Conservation (phyloP, 2,329 filamentous ascomycete genomes). For the Teratosphaeria gauchensis region DNA sequence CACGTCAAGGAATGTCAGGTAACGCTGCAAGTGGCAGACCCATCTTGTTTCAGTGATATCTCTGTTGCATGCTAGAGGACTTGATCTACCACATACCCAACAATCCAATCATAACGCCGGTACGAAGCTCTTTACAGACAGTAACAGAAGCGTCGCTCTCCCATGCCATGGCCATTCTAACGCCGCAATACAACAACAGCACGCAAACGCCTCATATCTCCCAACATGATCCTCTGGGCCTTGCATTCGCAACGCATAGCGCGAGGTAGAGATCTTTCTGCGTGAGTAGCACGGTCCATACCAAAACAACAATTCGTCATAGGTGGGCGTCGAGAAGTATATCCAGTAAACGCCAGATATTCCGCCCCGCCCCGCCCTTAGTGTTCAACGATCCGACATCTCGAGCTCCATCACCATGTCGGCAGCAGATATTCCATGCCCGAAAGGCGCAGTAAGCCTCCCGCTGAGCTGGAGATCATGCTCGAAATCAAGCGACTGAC, state of each 20-base stretch:
- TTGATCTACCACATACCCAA: slow-evolving; percentile 2
- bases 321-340: neutral
- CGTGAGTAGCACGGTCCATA: neutral
- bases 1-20: no score
- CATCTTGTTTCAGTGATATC: neutral
- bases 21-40: neutral
- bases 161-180: neutral
- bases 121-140: slow-evolving; percentile 1
- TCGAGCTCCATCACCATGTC: neutral
- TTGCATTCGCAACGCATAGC: neutral
- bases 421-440: neutral
- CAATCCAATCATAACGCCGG: neutral
- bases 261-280: neutral
- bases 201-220: neutral
- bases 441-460: neutral
- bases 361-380: neutral
- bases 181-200: slow-evolving; percentile 1
- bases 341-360: neutral
- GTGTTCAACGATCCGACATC: neutral
- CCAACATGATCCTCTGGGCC: neutral
- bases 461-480: neutral
- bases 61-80: neutral
- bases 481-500: neutral
- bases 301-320: neutral
- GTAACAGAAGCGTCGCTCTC: slow-evolving; percentile 1